phyloP scores from a whole-genome alignment of 169 alveolate genomes.

The Cryptosporidium canis region DNA sequence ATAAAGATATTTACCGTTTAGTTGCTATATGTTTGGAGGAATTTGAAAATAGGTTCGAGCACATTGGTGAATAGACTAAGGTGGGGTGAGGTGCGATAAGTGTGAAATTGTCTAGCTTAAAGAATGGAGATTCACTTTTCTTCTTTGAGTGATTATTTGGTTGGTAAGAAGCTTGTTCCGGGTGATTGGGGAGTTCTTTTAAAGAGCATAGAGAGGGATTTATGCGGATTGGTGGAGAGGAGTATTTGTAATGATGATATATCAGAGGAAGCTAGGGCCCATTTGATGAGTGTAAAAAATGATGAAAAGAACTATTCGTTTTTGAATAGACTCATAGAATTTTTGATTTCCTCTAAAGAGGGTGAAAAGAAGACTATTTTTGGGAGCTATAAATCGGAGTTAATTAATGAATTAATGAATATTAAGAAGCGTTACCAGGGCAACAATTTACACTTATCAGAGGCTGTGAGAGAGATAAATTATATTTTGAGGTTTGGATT shows the following conservation, averaged over 20 bases:
- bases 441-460: background rate
- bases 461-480: conserved; percentile 7
- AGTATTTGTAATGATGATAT: background rate
- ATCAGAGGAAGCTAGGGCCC: background rate
- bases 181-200: conserved; percentile 22
- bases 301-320: conserved; percentile 3
- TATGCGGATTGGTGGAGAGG: background rate
- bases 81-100: no score
- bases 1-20: no score
- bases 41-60: no score
- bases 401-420: conserved; percentile 4
- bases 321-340: background rate
- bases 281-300: background rate
- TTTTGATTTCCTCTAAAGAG: conserved; percentile 15
- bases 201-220: background rate
- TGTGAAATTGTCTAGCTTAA: no score
- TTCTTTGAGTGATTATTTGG: background rate
- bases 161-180: conserved; percentile 4
- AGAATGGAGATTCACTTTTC: conserved; percentile 29
- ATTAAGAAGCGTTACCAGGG: conserved; percentile 3
- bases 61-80: no score
- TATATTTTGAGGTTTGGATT: conserved; percentile 27
- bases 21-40: no score
- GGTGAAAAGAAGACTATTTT: conserved; percentile 26
- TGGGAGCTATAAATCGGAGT: conserved; percentile 6